Conservation (phyloP, 192 early-diverging fungal genomes). For the Coemansia sp. region DNA sequence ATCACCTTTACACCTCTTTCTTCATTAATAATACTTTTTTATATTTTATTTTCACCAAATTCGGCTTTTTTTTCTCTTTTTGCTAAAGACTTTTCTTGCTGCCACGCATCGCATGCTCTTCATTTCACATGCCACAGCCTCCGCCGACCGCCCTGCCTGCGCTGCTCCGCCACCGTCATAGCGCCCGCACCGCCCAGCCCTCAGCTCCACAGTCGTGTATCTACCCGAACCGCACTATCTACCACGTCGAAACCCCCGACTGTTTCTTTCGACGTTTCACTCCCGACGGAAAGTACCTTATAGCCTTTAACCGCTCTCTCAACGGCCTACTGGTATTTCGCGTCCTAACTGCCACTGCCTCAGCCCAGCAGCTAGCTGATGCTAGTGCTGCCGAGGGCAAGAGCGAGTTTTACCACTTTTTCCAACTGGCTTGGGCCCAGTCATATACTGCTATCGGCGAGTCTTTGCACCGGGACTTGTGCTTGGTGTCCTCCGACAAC, state of each 20-base stretch:
- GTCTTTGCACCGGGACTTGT: constrained; percentile 52
- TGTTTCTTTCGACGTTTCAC: constrained; percentile 54
- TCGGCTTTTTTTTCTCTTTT: neutral
- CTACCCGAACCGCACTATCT: constrained; percentile 52
- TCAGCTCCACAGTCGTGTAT: constrained; percentile 24
- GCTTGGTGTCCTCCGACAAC: constrained; percentile 35
- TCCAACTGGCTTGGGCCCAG: constrained; percentile 41
- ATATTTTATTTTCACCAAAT: neutral
- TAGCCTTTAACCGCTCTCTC: constrained; percentile 45
- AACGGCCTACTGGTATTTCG: constrained; percentile 44
- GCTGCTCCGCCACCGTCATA: constrained; percentile 28
- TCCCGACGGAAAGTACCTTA: constrained; percentile 50
- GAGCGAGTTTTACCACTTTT: constrained; percentile 50
- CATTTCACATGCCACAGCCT: neutral
- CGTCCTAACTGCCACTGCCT: constrained; percentile 31
- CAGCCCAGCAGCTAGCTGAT: constrained; percentile 25
- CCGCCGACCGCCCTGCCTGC: constrained; percentile 20
- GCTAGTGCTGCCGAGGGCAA: constrained; percentile 25
- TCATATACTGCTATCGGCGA: constrained; percentile 38
- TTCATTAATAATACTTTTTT: neutral
- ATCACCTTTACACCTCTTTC: constrained; percentile 2
- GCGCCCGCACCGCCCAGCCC: neutral
- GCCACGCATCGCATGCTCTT: constrained; percentile 3
- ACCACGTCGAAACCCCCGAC: constrained; percentile 54
- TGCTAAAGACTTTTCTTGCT: neutral